Evolutionary conservation across 2,329 filamentous ascomycete genomes (phyloP), one percentile per base, ranked within the genome.

Genomic region (Arthrobotrys sphaeroides): DNA sequence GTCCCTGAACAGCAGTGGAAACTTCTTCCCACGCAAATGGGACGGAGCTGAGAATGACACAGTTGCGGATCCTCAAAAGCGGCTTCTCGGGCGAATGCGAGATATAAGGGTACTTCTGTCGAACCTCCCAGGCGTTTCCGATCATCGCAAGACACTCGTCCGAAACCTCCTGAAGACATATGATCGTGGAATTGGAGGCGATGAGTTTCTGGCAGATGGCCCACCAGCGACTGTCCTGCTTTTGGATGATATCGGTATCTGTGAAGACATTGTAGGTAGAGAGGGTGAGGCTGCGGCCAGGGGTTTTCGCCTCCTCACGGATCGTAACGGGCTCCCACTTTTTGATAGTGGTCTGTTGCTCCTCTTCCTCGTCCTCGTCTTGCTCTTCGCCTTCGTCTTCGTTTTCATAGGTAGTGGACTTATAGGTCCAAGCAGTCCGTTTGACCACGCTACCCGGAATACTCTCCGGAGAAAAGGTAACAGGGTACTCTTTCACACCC

Each of bases 131-230:
- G 65, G 87, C 80, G 1, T 80, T 78, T 1, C 90, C 85, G 0
- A 91, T 82, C 68, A 84, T 85, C 0, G 84, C 83, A 0, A 91
- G 84, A 73, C 90, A 90, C 42, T 87, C 84, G 75, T 90, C 88
- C 0, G 88, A 89, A 0, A 90, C 87, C 81, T 90, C 89, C 79
- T 91, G 85, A 3, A 91, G 83, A 2, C 83, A 81, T 0, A 85
- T 64, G 18, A 85, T 77, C 64, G 84, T 82, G 2, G 83, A 81
- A 40, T 33, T 42, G 12, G 72, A 81, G 81, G 10, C 82, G 77
- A 31, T 85, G 79, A 2, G 80, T 81, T 16, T 80, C 59, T 22
- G 83, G 73, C 18, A 85, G 77, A 74, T 68, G 10, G 33, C 53
- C 43, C 18, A 82, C 78, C 3, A 82, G 79, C 77, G 84, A 81